Percentiles rank a stretch among this genome's conserved stretches.
These are phyloP conservation scores for Metarhizium rileyi DNA, from an alignment of 2,329 filamentous ascomycete genomes.

Conservation along the genomic window DNA sequence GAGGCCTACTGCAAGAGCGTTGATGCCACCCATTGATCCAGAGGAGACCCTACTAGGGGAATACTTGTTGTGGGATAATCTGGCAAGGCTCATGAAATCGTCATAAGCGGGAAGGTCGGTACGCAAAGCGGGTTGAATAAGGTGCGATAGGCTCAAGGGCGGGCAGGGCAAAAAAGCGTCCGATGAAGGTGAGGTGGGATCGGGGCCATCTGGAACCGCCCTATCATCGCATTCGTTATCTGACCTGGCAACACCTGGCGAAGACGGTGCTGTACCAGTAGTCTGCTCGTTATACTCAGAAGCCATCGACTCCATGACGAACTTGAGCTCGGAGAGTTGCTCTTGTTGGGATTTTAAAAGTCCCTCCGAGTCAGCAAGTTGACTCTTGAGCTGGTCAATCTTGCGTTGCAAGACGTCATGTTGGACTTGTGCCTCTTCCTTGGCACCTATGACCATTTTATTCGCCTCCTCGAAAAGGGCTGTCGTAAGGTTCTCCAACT, in stretches of 20 bases:
- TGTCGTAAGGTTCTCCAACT: slow-evolving; percentile 81
- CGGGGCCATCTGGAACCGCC: slow-evolving; percentile 11
- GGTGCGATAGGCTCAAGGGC: slow-evolving; percentile 66
- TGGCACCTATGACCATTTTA: slow-evolving; percentile 85
- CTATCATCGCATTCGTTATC: slow-evolving; percentile 45
- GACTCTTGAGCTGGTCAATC: slow-evolving; percentile 77
- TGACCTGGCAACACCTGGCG: slow-evolving; percentile 63
- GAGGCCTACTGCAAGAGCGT: slow-evolving; percentile 33
- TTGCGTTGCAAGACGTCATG: slow-evolving; percentile 72
- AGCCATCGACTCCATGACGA: slow-evolving; percentile 81
- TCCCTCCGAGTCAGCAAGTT: slow-evolving; percentile 77
- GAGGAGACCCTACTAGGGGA: slow-evolving; percentile 56
- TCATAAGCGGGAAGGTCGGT: slow-evolving; percentile 73
- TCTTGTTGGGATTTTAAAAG: slow-evolving; percentile 86
- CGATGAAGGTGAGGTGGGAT: slow-evolving; percentile 26
- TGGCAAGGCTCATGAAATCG: slow-evolving; percentile 73
- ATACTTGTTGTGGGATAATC: slow-evolving; percentile 51
- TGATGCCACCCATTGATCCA: slow-evolving; percentile 50
- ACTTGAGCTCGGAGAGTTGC: slow-evolving; percentile 83
- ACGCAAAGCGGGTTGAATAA: slow-evolving; percentile 74
- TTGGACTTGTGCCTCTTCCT: slow-evolving; percentile 79
- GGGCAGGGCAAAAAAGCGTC: slow-evolving; percentile 43
- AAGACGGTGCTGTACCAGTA: slow-evolving; percentile 68
- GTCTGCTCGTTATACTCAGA: slow-evolving; percentile 62
- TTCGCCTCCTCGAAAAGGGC: slow-evolving; percentile 98